Conservation (phyloP, 2,329 filamentous ascomycete genomes). For the Arthrobotrys conoides region DNA sequence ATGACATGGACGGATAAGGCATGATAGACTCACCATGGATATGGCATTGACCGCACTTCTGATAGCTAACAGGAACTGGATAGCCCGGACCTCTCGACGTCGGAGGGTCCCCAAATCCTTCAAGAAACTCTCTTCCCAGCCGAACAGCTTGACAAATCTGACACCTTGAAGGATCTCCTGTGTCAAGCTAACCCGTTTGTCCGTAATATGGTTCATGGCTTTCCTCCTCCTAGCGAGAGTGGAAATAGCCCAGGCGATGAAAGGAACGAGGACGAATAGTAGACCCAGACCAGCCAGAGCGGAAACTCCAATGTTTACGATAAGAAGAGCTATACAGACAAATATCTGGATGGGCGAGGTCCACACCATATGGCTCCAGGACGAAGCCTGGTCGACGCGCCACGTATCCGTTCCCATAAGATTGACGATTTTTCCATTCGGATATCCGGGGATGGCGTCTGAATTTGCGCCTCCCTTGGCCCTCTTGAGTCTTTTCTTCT, state of each 20-base stretch:
- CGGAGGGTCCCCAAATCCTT: constrained; percentile 93
- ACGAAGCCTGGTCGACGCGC: constrained; percentile 85
- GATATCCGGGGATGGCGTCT: constrained; percentile 76
- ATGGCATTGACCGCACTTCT: constrained; percentile 87
- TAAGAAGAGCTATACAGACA: constrained; percentile 94
- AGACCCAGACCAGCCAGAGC: constrained; percentile 95
- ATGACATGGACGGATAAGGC: not conserved
- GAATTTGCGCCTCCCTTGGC: constrained; percentile 69
- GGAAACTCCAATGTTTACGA: constrained; percentile 91
- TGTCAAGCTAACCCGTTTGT: constrained; percentile 90
- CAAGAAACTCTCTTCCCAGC: constrained; percentile 97
- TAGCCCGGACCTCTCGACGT: constrained; percentile 81
- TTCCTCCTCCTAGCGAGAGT: constrained; percentile 93
- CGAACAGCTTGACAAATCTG: constrained; percentile 99
- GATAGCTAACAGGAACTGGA: constrained; percentile 85
- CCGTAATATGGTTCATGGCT: constrained; percentile 99
- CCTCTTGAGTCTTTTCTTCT: constrained; percentile 69
- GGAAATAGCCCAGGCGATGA: constrained; percentile 88
- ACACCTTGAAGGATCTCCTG: constrained; percentile 99
- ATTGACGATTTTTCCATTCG: constrained; percentile 97
- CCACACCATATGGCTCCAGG: constrained; percentile 96
- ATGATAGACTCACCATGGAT: constrained; percentile 85
- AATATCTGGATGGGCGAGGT: constrained; percentile 96
- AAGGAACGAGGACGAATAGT: constrained; percentile 98
- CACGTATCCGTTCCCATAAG: constrained; percentile 99